Conservation (phyloP, 805 yeast genomes). For the Ogataea paradorogensis region DNA sequence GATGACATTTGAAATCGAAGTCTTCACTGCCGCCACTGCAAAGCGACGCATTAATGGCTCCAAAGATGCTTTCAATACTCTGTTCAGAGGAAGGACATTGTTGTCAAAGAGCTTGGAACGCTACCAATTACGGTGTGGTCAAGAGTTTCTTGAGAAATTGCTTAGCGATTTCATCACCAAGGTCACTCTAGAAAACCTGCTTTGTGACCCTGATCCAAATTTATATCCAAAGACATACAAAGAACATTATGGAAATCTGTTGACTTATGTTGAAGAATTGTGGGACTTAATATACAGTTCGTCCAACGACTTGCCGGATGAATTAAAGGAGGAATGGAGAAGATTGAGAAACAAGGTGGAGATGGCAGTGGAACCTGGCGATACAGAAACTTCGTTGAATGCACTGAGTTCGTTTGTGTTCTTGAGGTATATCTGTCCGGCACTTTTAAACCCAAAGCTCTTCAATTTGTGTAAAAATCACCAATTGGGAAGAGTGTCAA, state of each 20-base stretch:
- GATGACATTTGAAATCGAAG: slow-evolving; percentile 61
- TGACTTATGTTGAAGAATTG: slow-evolving; percentile 44
- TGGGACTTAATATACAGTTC: slow-evolving; percentile 69
- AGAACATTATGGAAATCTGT: slow-evolving; percentile 39
- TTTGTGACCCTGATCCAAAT: slow-evolving; percentile 80
- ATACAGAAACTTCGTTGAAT: slow-evolving; percentile 51
- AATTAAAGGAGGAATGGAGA: slow-evolving; percentile 61
- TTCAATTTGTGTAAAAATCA: slow-evolving; percentile 70
- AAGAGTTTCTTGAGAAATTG: slow-evolving; percentile 68
- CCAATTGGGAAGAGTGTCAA: slow-evolving; percentile 66
- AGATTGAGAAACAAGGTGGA: slow-evolving; percentile 64
- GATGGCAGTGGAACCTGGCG: slow-evolving; percentile 53
- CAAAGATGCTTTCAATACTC: slow-evolving; percentile 50
- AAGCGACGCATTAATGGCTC: slow-evolving; percentile 38
- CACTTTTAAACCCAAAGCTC: slow-evolving; percentile 83
- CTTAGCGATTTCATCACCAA: slow-evolving; percentile 66
- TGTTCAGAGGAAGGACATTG: slow-evolving; percentile 84
- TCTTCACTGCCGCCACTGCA: slow-evolving; percentile 44
- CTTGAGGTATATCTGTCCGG: slow-evolving; percentile 85
- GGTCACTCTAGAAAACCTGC: slow-evolving; percentile 45
- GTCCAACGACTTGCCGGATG: slow-evolving; percentile 70
- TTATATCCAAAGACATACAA: slow-evolving; percentile 34
- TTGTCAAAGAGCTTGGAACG: slow-evolving; percentile 79
- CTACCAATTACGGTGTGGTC: slow-evolving; percentile 74
- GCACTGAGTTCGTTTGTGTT: slow-evolving; percentile 83